Base-by-base conservation (phyloP, 176 grass and related monocot species). In the Puya raimondii region DNA sequence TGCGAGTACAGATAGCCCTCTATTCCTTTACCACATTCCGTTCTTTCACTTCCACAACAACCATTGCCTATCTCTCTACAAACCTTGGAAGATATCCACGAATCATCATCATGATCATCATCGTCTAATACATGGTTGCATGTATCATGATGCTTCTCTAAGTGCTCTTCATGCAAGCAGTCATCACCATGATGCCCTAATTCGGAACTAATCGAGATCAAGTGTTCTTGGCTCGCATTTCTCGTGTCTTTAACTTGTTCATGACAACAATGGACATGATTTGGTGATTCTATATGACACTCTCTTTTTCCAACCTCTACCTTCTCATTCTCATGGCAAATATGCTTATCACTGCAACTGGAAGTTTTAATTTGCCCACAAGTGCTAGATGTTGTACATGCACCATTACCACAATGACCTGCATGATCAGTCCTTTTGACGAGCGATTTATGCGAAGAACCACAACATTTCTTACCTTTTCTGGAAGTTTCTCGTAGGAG, bases 401-500 rank as follows among this genome's bases (percentile, higher is more conserved):
- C 63, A 52, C 74, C 78, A 65, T 80, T 64, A 18, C 81, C 67
- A 71, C 73, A 80, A 16, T 82, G 76, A 23, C 12, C 23, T 67
- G 83, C 51, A n/a, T 42, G 2, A 9, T 76, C 47, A 15, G 64
- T 65, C 63, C 76, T 85, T 48, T 82, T 79, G 74, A 76, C n/a
- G 11, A 12, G 74, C 21, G 49, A 47, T 52, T 74, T 79, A 21
- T 82, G 76, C 25, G 84, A 82, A 74, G 79, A 70, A 78, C 21
- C 58, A 51, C 83, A 87, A 2, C 75, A 74, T 74, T 77, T 92
- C 72, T 87, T 94, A 2, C 51, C 70, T 74, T 85, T 92, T 17
- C 48, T 65, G 8, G 27, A 5, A n/a, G 72, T 51, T 58, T 85
- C 75, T 29, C 78, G 84, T 73, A 99, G 53, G 17, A 99, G 49